A percentile compares a stretch with the other conserved stretches of the same genome.
Evolutionary conservation across 2,329 filamentous ascomycete species (phyloP).

Genomic region (Fusarium gaditjirri): DNA sequence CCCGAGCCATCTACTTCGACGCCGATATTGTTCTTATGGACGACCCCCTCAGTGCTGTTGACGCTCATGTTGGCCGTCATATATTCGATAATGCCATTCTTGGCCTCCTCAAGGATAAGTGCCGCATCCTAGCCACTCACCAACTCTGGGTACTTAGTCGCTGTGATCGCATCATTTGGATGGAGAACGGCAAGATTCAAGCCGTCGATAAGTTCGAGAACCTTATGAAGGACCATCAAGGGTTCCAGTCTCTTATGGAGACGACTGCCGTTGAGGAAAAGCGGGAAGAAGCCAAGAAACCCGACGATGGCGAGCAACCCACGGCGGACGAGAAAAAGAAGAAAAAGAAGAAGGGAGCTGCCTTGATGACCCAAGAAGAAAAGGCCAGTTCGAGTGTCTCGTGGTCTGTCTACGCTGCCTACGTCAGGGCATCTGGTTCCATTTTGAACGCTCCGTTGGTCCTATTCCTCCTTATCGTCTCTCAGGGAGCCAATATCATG

Average conservation of each 20-base stretch:
- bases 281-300: conserved; percentile 62
- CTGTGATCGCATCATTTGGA: conserved; percentile 92
- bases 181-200: conserved; percentile 86
- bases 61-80: conserved; percentile 75
- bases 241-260: conserved; percentile 86
- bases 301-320: conserved; percentile 55
- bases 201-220: conserved; percentile 91
- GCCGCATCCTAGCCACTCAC: conserved; percentile 91
- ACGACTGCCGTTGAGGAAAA: conserved; percentile 79
- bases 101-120: conserved; percentile 88
- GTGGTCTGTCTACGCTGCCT: conserved; percentile 82
- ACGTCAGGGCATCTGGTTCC: conserved; percentile 79
- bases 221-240: conserved; percentile 80
- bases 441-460: conserved; percentile 75
- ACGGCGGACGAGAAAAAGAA: conserved; percentile 57
- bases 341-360: conserved; percentile 66
- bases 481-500: conserved; percentile 85
- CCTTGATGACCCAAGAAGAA: conserved; percentile 78
- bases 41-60: conserved; percentile 75
- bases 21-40: conserved; percentile 76
- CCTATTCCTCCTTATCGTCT: conserved; percentile 70
- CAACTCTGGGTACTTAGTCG: conserved; percentile 92
- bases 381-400: conserved; percentile 79
- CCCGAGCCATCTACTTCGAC: conserved; percentile 79
- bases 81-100: conserved; percentile 96